These are phyloP conservation scores for Pseudocohnilembus persalinus DNA, from an alignment of 169 alveolate species.

Conservation along the genomic window DNA sequence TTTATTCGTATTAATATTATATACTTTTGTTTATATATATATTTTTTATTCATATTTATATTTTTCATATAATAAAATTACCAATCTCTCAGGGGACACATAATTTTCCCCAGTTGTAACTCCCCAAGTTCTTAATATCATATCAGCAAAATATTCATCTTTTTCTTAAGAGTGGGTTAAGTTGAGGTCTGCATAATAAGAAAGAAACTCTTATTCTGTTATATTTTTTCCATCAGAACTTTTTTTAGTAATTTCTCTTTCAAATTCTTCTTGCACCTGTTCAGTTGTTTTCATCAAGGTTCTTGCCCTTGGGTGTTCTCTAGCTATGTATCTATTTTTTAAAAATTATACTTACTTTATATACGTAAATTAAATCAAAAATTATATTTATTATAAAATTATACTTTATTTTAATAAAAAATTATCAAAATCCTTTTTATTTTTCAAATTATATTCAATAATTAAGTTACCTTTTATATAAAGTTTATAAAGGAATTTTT, in stretches of 20 bases:
- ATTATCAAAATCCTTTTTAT: neutral
- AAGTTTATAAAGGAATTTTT: neutral
- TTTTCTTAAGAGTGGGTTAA: slow-evolving; percentile 73
- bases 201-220: slow-evolving; percentile 53
- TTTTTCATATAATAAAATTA: too few species aligned
- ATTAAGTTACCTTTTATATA: neutral
- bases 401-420: slow-evolving; percentile 3
- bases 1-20: too few species aligned
- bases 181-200: slow-evolving; percentile 70
- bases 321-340: neutral
- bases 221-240: slow-evolving; percentile 48
- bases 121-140: slow-evolving; percentile 64
- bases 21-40: too few species aligned
- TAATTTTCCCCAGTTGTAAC: slow-evolving; percentile 45
- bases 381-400: neutral
- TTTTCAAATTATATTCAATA: neutral
- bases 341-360: too few species aligned
- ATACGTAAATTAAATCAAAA: too few species aligned
- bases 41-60: too few species aligned
- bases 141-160: slow-evolving; percentile 70
- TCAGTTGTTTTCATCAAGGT: slow-evolving; percentile 66
- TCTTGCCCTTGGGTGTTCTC: slow-evolving; percentile 2
- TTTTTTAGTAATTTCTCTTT: slow-evolving; percentile 49
- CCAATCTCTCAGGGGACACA: slow-evolving; percentile 57
- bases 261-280: slow-evolving; percentile 53